Evolutionary conservation across 495 filamentous ascomycete genomes (phyloP), one percentile per base, ranked within the genome.

Genomic region (Talaromyces liani): DNA sequence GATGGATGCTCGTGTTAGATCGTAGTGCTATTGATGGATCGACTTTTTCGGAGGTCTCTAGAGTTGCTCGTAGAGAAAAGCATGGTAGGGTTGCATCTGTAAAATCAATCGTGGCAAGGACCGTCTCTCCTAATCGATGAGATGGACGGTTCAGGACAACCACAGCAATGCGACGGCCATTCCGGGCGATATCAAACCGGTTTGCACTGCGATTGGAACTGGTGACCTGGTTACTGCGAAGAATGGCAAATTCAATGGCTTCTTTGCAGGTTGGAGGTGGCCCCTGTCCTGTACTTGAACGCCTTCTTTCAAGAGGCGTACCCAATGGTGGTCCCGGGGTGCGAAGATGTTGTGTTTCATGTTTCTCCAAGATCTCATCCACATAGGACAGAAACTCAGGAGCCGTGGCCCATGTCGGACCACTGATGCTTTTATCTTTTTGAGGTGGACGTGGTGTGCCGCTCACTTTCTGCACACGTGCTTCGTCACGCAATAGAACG

Each of bases 161-260:
- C 3, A 92, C 89, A 7, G 90, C 94, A 33, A 98, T 92, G 25
- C 88, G 88, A 58, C 84, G 80, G 33, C 92, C 91, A 70, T 91
- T 90, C 7, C 95, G 89, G 5, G 93, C 90, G 68, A 98, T 98
- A 69, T 96, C 92, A 74, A 98, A 98, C 33, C 91, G 86, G 72
- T 93, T 97, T 27, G 88, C 81, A 68, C 87, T 89, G 63, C 87
- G 86, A 7, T 85, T 83, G 9, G 82, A 78, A 57, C 83, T 80
- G 2, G 75, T 73, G 0, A 84, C 75, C 56, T 85, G 72, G 68
- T 94, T 96, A 63, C 89, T 87, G 62, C 84, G 82, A 6, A 97
- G 81, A 70, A 97, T 94, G 16, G 93, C 92, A 61, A 95, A 79
- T 72, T 97, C 92, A 68, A 98, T 94, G 5, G 90, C 87, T 69